Percentiles rank a stretch among this genome's conserved stretches.
These are phyloP conservation scores for Epichloe brachyelytri DNA, from an alignment of 2,329 filamentous ascomycete genomes.

Conservation along the genomic window DNA sequence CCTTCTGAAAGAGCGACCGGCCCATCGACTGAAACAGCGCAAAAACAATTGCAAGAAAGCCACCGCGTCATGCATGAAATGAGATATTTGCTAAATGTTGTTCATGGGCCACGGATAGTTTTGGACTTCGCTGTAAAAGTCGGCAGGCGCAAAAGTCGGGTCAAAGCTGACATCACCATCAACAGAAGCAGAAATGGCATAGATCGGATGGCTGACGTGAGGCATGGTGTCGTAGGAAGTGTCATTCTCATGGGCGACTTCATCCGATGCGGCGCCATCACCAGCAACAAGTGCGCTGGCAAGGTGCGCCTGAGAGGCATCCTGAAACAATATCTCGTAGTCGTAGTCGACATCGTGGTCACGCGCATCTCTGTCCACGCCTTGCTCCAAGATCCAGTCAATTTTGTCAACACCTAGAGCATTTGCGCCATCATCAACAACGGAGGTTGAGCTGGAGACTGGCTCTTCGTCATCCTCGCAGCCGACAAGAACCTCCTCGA, in stretches of 20 bases:
- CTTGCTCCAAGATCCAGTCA: neutral
- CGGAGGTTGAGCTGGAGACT: slow-evolving; percentile 7
- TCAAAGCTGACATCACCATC: neutral
- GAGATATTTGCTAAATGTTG: neutral
- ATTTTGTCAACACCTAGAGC: neutral
- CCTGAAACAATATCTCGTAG: neutral
- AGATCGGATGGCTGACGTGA: neutral
- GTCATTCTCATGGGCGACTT: neutral
- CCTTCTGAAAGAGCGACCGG: neutral
- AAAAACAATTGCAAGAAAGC: neutral
- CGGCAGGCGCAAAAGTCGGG: neutral
- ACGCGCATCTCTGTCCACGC: neutral
- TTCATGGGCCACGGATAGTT: neutral
- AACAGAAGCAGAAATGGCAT: neutral
- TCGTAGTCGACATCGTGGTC: neutral
- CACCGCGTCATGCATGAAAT: neutral
- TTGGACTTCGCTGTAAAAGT: neutral
- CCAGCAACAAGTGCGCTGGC: neutral
- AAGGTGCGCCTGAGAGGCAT: neutral
- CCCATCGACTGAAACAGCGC: neutral
- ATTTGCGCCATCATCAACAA: slow-evolving; percentile 16
- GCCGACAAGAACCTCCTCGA: slow-evolving; percentile 30
- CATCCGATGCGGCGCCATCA: neutral
- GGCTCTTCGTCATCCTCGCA: slow-evolving; percentile 23
- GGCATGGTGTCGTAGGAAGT: neutral